Base-by-base conservation (phyloP, 352 stramenopile genomes). In the Globisporangium splendens region DNA sequence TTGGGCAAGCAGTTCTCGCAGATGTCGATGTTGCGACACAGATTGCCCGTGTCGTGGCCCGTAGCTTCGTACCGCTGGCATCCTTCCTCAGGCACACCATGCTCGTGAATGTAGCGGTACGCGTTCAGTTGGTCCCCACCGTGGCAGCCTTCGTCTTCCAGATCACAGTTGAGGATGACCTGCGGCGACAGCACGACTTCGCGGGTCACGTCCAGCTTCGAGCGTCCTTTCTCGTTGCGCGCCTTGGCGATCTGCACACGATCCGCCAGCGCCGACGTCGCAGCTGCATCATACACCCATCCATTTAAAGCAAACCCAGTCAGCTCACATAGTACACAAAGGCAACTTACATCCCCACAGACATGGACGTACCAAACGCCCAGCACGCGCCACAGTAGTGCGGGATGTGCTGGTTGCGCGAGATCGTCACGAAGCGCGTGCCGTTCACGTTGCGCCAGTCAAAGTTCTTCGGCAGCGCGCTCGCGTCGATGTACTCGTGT, bases 41-140 rank as follows among this genome's bases (percentile, higher is more conserved):
- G 79, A 62, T 94, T 91, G 54, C 88, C 83, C 54, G 91, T 97
- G 54, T 98, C 96, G 55, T 92, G 80, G 20, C 88, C 83, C 42
- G 88, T 97, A 3, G 96, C 96, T 38, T 88, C 61, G 72, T 99
- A 99, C 3, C 89, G 80, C 66, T 97, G 88, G 64, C 95, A 98
- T 10, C 95, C 96, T 73, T 99, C 95, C 59, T 97, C 96, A 0
- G 95, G 93, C 35, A 98, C 84, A 17, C 84, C 88, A 31, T 96
- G 82, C 56, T 98, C 68, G 51, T 96, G 77, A 33, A 97, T 97
- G 63, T 83, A 96, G 62, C 89, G 82, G 72, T 98, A 99, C 11
- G 91, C 93, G 39, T 87, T 81, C 20, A 96, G 70, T 52, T 96
- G 85, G 65, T 91, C 86, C 38, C 97, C 97, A 28, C 96, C 96